phyloP scores from a whole-genome alignment of 1,284 basidiomycete genomes.

The Rugosomyces carneus region DNA sequence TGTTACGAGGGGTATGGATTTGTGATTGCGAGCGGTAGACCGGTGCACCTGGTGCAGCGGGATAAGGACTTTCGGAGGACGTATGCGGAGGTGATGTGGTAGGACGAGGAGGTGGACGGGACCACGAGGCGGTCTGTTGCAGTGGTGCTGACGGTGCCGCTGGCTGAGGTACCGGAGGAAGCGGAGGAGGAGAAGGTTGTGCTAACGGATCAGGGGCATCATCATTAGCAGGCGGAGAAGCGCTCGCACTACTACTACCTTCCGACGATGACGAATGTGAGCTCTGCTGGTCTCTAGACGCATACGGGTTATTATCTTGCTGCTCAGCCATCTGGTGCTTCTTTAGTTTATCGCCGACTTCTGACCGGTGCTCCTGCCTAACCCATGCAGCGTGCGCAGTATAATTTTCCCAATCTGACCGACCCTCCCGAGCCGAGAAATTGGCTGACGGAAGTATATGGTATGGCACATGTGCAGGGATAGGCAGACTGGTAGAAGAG shows the following conservation, averaged over 20 bases:
- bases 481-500: constrained; percentile 40
- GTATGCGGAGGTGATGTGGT: constrained; percentile 4
- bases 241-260: not conserved
- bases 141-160: not conserved
- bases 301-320: constrained; percentile 10
- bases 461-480: constrained; percentile 40
- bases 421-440: not conserved
- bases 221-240: not conserved
- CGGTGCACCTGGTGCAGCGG: not conserved
- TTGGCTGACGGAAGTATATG: constrained; percentile 28
- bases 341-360: constrained; percentile 5
- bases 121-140: constrained; percentile 11
- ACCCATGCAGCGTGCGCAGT: constrained; percentile 7
- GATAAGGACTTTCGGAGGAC: constrained; percentile 15
- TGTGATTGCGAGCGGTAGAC: constrained; percentile 4
- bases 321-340: not conserved
- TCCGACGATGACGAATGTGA: constrained; percentile 9
- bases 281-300: not conserved
- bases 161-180: not conserved
- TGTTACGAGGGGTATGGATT: constrained; percentile 1
- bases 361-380: constrained; percentile 8
- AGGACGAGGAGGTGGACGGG: constrained; percentile 7
- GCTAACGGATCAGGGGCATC: not conserved
- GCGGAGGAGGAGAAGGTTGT: not conserved
- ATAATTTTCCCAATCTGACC: not conserved